Evolutionary conservation across 768 basidiomycete species (phyloP), one percentile per base, ranked within the genome.

Genomic region (Boletus rufocinnamomeus): DNA sequence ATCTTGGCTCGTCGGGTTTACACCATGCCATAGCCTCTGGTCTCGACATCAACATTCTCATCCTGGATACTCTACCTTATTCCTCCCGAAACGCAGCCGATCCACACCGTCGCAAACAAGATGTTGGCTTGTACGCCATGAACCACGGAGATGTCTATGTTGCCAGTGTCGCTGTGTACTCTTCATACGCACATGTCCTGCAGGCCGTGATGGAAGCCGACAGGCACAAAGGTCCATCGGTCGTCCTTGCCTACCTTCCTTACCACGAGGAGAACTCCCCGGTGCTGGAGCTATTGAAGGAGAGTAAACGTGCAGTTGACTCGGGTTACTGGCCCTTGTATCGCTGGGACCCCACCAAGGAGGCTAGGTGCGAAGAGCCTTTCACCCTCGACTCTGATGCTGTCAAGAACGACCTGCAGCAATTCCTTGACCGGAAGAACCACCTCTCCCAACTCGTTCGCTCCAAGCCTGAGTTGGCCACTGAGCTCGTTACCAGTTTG

Each of bases 281-380:
- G 0, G 93, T 95, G 3, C 84, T 99, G 37, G 87, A 95, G 35
- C 77, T 98, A n/a, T 80, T 99, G 57, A 95, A 97, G 78, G 94
- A 96, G 78, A 99, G 95, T 27, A 99, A 98, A 72, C 83, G 94
- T 50, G 96, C 96, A 6, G 91, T 98, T 41, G 95, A 98, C 66
- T 83, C 91, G 11, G 96, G 96, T 3, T 96, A 95, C 76, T 98
- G 97, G 97, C 96, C 96, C 0, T 79, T 98, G 52, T 99, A 98
- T 80, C 84, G 97, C 56, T 99, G 96, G 95, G 88, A 99, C 73
- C 97, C 97, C 0, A 81, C 82, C 66, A 89, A 91, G 72, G 92
- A 95, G 66, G 75, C 74, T 27, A 75, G 74, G 45, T 89, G 89
- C 43, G 80, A 86, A 69, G 93, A 95, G 62, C 89, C 91, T 17